Base-by-base conservation (phyloP, 495 filamentous ascomycete species). In the Annulohypoxylon nitens region DNA sequence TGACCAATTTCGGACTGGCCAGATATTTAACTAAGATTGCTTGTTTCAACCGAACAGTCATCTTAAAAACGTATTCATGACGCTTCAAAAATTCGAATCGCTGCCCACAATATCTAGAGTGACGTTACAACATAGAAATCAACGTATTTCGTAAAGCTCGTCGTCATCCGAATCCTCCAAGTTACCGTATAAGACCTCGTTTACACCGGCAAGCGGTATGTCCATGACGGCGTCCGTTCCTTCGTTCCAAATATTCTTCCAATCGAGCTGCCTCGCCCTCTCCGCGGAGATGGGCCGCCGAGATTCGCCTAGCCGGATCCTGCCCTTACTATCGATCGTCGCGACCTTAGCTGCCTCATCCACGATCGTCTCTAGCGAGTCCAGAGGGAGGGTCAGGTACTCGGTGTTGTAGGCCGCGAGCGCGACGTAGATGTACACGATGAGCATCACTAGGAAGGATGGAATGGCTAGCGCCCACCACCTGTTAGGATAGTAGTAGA, bases 191-290 rank as follows among this genome's bases (percentile, higher is more conserved):
- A 94, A 71, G 20, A 98, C 89, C 85, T 99, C 96, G 81, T 95
- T 98, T n/a, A 98, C 96, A 3, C 96, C 96, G 18, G 94, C 97
- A 47, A 98, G 86, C 6, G 96, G 96, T 18, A 99, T 89, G 86
- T 99, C 96, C 93, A 98, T 93, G 5, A 98, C 95, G 11, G 94
- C 96, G 86, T 99, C 96, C 0, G 97, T 99, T 34, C 97, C 94
- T 71, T 93, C 90, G 78, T 88, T 92, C 96, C 96, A 99, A 7
- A 95, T 83, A 57, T 83, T 86, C 73, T 84, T 88, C 96, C 96
- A 99, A 77, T 92, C 86, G 61, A 89, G 72, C 45, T 83, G 84
- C 66, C 79, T 87, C 54, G 85, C 81, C 71, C 70, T 70, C 43
- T 85, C 85, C 67, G 83, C 84, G 50, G 83, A 84, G 66, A 86